These are phyloP conservation scores for Macrotyloma uniflorum DNA, from an alignment of 306 rosid genomes.

Conservation along the genomic window DNA sequence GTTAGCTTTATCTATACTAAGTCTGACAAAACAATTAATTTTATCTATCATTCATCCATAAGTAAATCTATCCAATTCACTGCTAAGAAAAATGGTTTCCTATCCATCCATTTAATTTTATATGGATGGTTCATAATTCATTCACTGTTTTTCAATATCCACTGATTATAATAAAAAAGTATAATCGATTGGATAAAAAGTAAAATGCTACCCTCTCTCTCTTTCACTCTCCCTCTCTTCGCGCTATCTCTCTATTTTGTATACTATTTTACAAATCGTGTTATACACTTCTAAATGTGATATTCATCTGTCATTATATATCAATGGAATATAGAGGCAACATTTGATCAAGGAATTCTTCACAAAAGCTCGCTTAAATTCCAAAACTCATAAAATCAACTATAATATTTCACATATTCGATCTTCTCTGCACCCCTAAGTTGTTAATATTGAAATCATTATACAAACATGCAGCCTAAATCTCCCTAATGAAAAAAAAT, in stretches of 20 bases:
- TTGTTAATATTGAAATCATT: neutral
- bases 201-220: no score
- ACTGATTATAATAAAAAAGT: no score
- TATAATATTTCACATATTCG: neutral
- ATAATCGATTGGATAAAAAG: no score
- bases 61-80: no score
- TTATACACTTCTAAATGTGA: neutral
- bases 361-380: neutral
- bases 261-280: neutral
- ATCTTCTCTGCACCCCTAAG: neutral
- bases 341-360: neutral
- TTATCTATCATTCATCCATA: no score
- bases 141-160: no score
- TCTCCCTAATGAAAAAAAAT: neutral
- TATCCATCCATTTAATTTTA: no score
- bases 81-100: no score
- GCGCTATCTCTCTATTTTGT: no score
- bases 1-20: neutral
- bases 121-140: no score
- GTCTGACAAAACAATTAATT: no score
- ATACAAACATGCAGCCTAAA: slow-evolving; percentile 6
- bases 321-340: neutral
- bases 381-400: neutral
- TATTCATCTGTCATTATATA: neutral
- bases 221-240: no score